Evolutionary conservation across 2,329 filamentous ascomycete species (phyloP), one percentile per base, ranked within the genome.

Genomic region (Monilinia aucupariae): DNA sequence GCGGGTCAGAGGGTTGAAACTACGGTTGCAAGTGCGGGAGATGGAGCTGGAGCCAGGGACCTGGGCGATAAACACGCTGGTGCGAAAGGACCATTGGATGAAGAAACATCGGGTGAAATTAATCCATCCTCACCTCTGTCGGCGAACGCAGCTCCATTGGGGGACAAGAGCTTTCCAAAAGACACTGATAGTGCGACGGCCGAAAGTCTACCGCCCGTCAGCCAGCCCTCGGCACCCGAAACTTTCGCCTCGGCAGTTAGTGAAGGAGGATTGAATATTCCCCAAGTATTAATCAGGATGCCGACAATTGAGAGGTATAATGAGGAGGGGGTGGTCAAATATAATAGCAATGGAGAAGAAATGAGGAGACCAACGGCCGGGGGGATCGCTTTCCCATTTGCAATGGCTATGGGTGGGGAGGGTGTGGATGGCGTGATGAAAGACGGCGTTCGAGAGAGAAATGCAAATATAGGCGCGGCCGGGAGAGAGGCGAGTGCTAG

Each of bases 11-110:
- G 74, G 3, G 69, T 75, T 0, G 70, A 70, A 27, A 70, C 65
- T 13, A 67, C 70, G 30, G 69, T 71, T 8, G 76, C 77, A 1
- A 77, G 74, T 5, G 73, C 71, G 1, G 74, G 70, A 3, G 78
- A 82, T 43, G 79, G 78, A 1, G 71, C 78, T 48, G 79, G 78
- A 2, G 77, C 79, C 0, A 75, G 70, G 50, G 51, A 65, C 3
- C 43, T 71, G 1, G 30, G 68, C 32, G 69, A 71, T 32, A 68
- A 53, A 1, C 9, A 55, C 10, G 25, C 10, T 17, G 25, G n/a
- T 20, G 78, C 13, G 78, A 75, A 55, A 74, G 75, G 17, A 6
- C 20, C 17, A 17, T 8, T 7, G 41, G 41, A 20, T 43, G 41
- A n/a, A 1, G 41, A 43, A 43, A 43, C 7, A 4, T n/a, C 17